Evolutionary conservation across 306 rosid genomes (phyloP), one percentile per base, ranked within the genome.

Genomic region (Crotalaria pallida): DNA sequence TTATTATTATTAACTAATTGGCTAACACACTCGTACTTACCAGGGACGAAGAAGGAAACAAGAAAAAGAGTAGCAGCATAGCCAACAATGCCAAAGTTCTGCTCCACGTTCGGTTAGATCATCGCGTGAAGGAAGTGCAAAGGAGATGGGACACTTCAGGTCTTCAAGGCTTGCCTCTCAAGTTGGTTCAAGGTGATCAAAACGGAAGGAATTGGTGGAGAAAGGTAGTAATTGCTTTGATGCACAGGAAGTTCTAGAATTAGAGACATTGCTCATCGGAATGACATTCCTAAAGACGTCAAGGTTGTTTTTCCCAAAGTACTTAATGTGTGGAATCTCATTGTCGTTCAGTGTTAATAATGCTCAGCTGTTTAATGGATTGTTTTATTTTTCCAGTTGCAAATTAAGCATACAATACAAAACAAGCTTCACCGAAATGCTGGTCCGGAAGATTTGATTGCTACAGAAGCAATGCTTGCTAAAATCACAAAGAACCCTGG

Each of bases 381-480:
- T 74, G 52, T 57, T 72, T n/a, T 49, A 15, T 34, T 67, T n/a
- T 62, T 74, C 47, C 97, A 94, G 98, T 85, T 77, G 81, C 89
- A 90, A 78, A 94, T 94, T 73, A 94, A 94, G 77, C 97, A 94
- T 77, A 90, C 98, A 63, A 90, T 94, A 81, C 98, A 94, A 84
- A 94, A 94, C 90, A 94, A 94, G 81, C 98, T 94, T 82, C 98
- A 90, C 60, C 93, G 98, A 17, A 88, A 84, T 84, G 98, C 98
- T 57, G 98, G 98, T 19, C 98, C 98, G 17, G 98, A 94, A 82
- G 98, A 94, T 84, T 82, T 94, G 84, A 79, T 94, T 83, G 93
- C 98, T 69, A 90, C 98, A 17, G 98, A 90, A 76, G 95, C 95
- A 31, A 94, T 94, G 97, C n/a, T n/a, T n/a, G n/a, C n/a, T n/a